A percentile compares a stretch with the other conserved stretches of the same genome.
Conservation (phyloP, 768 basidiomycete genomes). For the Suillus tomentosus region DNA sequence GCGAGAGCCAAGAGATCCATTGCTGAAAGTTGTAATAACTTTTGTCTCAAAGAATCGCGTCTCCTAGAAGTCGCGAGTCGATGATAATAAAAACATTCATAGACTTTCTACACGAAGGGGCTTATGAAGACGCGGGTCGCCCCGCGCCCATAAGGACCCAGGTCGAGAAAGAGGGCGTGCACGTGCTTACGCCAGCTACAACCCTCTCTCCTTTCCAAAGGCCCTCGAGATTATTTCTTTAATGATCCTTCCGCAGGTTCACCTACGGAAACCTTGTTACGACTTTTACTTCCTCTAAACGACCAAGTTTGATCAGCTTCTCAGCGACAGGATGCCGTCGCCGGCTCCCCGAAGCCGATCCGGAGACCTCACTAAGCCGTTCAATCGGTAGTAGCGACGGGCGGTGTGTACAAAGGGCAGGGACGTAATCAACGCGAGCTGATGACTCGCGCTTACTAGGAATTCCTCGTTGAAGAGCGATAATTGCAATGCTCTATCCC, state of each 20-base stretch:
- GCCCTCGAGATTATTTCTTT: conserved; percentile 33
- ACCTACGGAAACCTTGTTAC: conserved; percentile 83
- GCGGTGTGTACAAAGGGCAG: conserved; percentile 84
- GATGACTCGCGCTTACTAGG: conserved; percentile 88
- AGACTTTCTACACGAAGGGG: conserved; percentile 6
- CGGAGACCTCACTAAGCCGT: conserved; percentile 87
- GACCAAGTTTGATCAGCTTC: conserved; percentile 78
- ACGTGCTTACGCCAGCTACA: not conserved
- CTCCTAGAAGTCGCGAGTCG: conserved; percentile 19
- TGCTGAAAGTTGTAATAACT: conserved; percentile 49
- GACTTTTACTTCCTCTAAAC: conserved; percentile 86
- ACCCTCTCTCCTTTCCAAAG: too few relatives aligned
- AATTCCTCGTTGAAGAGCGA: conserved; percentile 91
- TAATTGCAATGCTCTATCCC: conserved; percentile 92
- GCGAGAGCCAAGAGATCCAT: conserved; percentile 78
- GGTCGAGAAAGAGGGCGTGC: not conserved
- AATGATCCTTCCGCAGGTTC: conserved; percentile 83
- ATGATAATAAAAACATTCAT: not conserved
- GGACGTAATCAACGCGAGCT: conserved; percentile 89
- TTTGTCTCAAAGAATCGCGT: conserved; percentile 18
- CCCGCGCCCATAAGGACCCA: not conserved
- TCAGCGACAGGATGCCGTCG: conserved; percentile 51
- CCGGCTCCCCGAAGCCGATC: conserved; percentile 68
- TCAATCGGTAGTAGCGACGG: conserved; percentile 91
- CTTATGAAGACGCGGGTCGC: not conserved